phyloP scores from a whole-genome alignment of 1,284 basidiomycete species.

The Leccinum fuscescens region DNA sequence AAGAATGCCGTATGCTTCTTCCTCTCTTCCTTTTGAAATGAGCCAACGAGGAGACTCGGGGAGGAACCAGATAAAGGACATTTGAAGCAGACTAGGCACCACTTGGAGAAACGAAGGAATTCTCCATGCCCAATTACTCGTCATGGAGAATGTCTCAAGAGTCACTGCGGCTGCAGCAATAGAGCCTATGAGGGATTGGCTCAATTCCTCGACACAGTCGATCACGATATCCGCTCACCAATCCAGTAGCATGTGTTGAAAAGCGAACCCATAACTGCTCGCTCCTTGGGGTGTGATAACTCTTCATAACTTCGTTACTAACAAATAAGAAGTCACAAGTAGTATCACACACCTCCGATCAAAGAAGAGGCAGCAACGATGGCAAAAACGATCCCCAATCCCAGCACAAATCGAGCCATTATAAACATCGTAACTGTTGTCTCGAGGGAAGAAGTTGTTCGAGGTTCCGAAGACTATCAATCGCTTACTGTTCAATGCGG shows the following conservation, averaged over 20 bases:
- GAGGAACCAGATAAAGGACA: conserved; percentile 47
- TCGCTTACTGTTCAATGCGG: conserved; percentile 17
- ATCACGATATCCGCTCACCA: background rate
- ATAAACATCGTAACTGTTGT: conserved; percentile 20
- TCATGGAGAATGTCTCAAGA: conserved; percentile 48
- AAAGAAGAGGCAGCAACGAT: conserved; percentile 18
- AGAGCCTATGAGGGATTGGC: conserved; percentile 9
- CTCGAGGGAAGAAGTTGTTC: background rate
- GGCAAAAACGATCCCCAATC: conserved; percentile 13
- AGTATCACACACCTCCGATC: conserved; percentile 16
- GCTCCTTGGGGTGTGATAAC: conserved; percentile 14
- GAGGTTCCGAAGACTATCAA: too few relatives aligned
- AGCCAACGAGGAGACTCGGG: conserved; percentile 66
- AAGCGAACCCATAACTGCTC: conserved; percentile 3
- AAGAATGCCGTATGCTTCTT: conserved; percentile 34
- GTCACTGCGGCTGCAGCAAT: conserved; percentile 34
- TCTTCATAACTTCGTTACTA: background rate
- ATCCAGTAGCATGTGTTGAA: background rate
- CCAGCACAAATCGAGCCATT: conserved; percentile 21
- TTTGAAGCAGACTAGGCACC: conserved; percentile 46
- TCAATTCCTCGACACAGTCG: background rate
- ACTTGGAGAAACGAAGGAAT: conserved; percentile 56
- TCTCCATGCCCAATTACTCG: conserved; percentile 53
- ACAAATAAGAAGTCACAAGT: background rate
- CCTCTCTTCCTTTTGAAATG: conserved; percentile 47